A percentile compares a stretch with the other conserved stretches of the same genome.
phyloP scores from a whole-genome alignment of 768 basidiomycete genomes.

The Leccinum longicurvipes region DNA sequence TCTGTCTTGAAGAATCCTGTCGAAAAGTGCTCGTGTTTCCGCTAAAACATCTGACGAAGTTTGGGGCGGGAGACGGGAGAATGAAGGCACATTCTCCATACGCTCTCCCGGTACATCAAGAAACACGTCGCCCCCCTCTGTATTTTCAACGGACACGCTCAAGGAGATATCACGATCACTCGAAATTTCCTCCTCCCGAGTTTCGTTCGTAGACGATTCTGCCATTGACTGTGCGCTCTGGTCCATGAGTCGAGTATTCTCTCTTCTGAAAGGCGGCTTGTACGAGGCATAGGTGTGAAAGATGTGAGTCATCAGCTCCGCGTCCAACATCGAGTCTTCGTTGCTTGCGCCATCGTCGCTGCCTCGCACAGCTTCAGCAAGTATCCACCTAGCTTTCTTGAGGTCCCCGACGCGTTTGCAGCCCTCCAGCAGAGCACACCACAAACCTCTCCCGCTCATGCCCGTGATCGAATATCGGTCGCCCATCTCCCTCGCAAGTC shows the following conservation, averaged over 20 bases:
- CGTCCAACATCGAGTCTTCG: constrained; percentile 44
- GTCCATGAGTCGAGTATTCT: constrained; percentile 43
- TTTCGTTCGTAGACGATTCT: constrained; percentile 6
- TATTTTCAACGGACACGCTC: constrained; percentile 3
- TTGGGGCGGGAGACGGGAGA: constrained; percentile 65
- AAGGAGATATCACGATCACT: neutral
- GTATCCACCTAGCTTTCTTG: constrained; percentile 79
- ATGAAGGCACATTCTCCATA: constrained; percentile 14
- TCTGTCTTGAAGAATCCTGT: constrained; percentile 50
- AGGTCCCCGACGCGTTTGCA: constrained; percentile 87
- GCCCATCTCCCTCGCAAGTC: constrained; percentile 84
- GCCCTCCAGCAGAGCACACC: constrained; percentile 84
- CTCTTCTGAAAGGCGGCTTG: constrained; percentile 61
- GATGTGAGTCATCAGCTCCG: constrained; percentile 74
- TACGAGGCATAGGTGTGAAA: constrained; percentile 89
- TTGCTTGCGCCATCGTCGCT: constrained; percentile 15
- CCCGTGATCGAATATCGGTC: constrained; percentile 50
- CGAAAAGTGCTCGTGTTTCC: constrained; percentile 67
- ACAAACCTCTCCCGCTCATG: constrained; percentile 53
- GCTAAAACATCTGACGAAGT: constrained; percentile 65
- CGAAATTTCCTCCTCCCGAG: neutral
- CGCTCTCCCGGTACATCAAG: constrained; percentile 4
- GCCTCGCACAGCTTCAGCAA: constrained; percentile 65
- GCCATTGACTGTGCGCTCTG: neutral
- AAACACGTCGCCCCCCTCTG: neutral